phyloP scores from a whole-genome alignment of 2,329 filamentous ascomycete genomes.

The Furcasterigmium sp. region DNA sequence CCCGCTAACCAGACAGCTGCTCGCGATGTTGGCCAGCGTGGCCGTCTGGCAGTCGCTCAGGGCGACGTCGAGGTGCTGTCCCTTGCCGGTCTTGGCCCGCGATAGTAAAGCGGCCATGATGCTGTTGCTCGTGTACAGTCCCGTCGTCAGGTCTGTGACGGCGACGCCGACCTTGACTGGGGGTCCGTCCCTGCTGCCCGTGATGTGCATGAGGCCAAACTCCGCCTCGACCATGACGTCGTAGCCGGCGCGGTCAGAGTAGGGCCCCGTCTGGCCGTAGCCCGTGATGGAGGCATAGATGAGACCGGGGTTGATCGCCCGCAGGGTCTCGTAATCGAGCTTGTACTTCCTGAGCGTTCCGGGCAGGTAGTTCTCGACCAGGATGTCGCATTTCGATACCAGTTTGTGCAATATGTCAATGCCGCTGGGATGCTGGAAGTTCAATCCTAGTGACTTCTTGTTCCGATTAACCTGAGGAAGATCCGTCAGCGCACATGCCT shows the following conservation, averaged over 20 bases:
- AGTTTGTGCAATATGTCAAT: conserved; percentile 84
- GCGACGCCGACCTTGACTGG: conserved; percentile 97
- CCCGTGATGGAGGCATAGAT: conserved; percentile 97
- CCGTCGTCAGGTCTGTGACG: conserved; percentile 92
- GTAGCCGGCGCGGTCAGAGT: conserved; percentile 82
- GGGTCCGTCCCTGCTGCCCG: conserved; percentile 77
- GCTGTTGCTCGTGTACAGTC: conserved; percentile 89
- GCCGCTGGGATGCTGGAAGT: conserved; percentile 80
- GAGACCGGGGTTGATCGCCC: conserved; percentile 74
- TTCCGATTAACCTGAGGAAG: conserved; percentile 73
- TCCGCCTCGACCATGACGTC: conserved; percentile 99
- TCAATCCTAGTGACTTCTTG: conserved; percentile 89
- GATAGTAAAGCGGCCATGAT: conserved; percentile 91
- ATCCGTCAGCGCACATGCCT: too few relatives aligned
- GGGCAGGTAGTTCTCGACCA: conserved; percentile 96
- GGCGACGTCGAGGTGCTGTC: conserved; percentile 88
- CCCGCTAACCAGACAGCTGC: conserved; percentile 83
- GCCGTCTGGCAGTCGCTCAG: conserved; percentile 94
- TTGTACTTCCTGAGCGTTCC: conserved; percentile 84
- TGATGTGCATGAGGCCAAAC: conserved; percentile 98
- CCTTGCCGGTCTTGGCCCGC: conserved; percentile 66
- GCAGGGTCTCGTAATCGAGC: conserved; percentile 80
- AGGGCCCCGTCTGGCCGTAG: conserved; percentile 93
- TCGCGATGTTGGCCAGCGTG: conserved; percentile 91
- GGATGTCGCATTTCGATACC: conserved; percentile 77